A percentile compares a stretch with the other conserved stretches of the same genome.
phyloP scores from a whole-genome alignment of 768 basidiomycete species.

The Boletus huronensis region DNA sequence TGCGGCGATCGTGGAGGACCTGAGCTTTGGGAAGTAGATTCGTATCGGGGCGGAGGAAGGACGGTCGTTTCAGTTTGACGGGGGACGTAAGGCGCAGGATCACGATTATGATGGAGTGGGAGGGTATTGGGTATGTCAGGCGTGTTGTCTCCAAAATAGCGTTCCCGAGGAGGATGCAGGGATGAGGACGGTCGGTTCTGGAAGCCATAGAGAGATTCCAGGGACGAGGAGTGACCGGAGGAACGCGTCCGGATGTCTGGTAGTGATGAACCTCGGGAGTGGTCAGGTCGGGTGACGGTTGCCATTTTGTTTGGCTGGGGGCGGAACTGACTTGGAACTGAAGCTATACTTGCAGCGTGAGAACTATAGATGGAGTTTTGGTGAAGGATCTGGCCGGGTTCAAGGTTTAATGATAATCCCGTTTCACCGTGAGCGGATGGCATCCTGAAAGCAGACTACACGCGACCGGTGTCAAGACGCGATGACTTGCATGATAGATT shows the following conservation, averaged over 20 bases:
- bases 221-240: not conserved
- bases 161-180: constrained; percentile 15
- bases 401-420: constrained; percentile 48
- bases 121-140: constrained; percentile 5
- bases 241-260: constrained; percentile 5
- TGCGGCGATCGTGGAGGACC: constrained; percentile 9
- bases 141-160: constrained; percentile 6
- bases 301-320: constrained; percentile 1
- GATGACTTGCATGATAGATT: not conserved
- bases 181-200: constrained; percentile 4
- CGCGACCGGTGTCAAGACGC: constrained; percentile 8
- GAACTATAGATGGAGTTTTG: constrained; percentile 22
- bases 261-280: constrained; percentile 12
- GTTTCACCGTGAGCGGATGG: not conserved
- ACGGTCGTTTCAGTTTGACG: constrained; percentile 11
- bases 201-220: not conserved
- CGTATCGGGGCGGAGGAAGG: constrained; percentile 23
- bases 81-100: constrained; percentile 13
- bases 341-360: not conserved
- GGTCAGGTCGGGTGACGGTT: constrained; percentile 3
- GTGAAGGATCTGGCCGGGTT: constrained; percentile 57
- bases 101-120: constrained; percentile 8
- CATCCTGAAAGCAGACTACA: constrained; percentile 9
- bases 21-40: constrained; percentile 11
- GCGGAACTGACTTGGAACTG: constrained; percentile 2